A percentile compares a stretch with the other conserved stretches of the same genome.
phyloP scores from a whole-genome alignment of 1,284 basidiomycete genomes.

The Stereum hirsutum region DNA sequence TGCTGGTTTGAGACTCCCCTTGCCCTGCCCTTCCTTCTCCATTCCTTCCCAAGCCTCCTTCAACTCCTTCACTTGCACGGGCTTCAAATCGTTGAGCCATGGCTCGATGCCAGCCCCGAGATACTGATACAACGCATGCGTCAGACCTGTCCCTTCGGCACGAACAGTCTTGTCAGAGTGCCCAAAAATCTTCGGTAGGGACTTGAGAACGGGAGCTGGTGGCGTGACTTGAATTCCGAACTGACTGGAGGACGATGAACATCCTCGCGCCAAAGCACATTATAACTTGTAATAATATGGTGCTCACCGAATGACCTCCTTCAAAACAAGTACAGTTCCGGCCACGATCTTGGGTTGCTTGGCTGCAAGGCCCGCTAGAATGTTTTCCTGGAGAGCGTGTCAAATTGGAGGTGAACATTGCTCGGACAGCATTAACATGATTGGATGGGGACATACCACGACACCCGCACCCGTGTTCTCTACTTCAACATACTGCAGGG shows the following conservation, averaged over 20 bases:
- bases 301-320: constrained; percentile 66
- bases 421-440: constrained; percentile 11
- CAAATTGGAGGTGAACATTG: constrained; percentile 17
- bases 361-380: constrained; percentile 78
- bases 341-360: constrained; percentile 96
- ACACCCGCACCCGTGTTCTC: constrained; percentile 86
- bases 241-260: constrained; percentile 34
- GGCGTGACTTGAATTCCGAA: constrained; percentile 81
- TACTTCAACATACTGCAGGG: constrained; percentile 87
- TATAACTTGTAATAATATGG: neutral
- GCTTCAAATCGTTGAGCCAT: constrained; percentile 88
- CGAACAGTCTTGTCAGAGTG: constrained; percentile 97
- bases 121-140: constrained; percentile 78
- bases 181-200: constrained; percentile 87
- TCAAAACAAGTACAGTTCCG: constrained; percentile 72
- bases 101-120: constrained; percentile 86
- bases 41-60: constrained; percentile 84
- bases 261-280: neutral
- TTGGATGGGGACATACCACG: constrained; percentile 81
- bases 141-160: constrained; percentile 79
- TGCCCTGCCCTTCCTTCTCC: constrained; percentile 78
- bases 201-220: constrained; percentile 76
- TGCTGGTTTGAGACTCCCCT: constrained; percentile 73
- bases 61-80: constrained; percentile 96
- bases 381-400: constrained; percentile 49